Conservation (phyloP, 495 filamentous ascomycete genomes). For the Echria macrotheca region DNA sequence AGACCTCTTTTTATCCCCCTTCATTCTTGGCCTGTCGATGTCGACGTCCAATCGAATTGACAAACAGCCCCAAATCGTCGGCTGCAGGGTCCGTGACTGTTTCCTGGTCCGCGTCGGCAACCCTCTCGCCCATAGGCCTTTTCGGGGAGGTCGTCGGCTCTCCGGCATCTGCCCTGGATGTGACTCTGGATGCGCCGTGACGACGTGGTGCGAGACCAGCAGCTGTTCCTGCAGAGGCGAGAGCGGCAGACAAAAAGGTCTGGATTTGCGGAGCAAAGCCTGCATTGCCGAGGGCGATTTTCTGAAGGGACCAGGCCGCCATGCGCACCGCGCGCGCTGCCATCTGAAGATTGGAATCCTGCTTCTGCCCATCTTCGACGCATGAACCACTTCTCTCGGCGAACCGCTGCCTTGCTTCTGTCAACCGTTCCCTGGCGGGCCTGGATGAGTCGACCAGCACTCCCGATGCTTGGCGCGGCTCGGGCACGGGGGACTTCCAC, state of each 20-base stretch:
- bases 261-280: neutral
- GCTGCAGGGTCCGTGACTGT: no score
- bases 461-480: neutral
- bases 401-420: neutral
- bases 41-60: neutral
- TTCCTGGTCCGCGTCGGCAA: neutral
- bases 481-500: neutral
- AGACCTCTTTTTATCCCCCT: conserved; percentile 1
- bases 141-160: neutral
- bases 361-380: no score
- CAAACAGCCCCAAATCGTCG: neutral
- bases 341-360: neutral
- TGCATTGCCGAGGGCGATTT: neutral
- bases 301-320: neutral
- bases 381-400: neutral
- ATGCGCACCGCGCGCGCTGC: neutral
- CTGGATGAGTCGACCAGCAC: no score
- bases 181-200: neutral
- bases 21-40: neutral
- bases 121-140: neutral
- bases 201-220: neutral
- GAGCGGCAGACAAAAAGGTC: neutral
- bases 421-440: no score
- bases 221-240: neutral
- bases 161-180: neutral